Evolutionary conservation across 768 basidiomycete species (phyloP), one percentile per base, ranked within the genome.

Genomic region (Pulveroboletus sp.): DNA sequence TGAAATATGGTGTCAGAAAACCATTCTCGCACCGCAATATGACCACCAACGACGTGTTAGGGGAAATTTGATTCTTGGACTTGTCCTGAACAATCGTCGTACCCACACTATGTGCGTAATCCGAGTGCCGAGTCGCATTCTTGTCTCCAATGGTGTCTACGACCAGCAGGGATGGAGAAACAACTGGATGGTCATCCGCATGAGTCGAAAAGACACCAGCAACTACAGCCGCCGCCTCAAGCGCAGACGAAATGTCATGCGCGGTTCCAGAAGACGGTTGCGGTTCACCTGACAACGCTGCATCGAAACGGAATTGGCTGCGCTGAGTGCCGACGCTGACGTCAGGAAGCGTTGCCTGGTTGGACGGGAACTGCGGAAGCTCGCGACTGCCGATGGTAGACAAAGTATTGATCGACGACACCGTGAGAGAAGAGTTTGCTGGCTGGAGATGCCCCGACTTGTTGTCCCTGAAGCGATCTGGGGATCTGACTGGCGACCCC

Each of bases 1-100:
- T 62, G 6, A 39, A 31, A 42, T 7, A 4, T 14, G 15, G 26
- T 15, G 6, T 61, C 41, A 56, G 28, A 39, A 52, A 27, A 15
- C 14, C 5, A 30, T 3, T 24, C 9, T 15, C 15, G 9, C 3
- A 21, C 2, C 11, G 30, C 10, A 37, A 44, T n/a, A 33, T 3
- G 27, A 40, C 15, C 14, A 60, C 57, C 3, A 26, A 63, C 57
- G 14, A 26, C 2, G 18, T 14, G 26, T 46, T 17, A 15, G 43
- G 28, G n/a, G 11, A 14, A 33, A 11, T 18, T 8, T 15, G 50
- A 17, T 49, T 30, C 17, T 39, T 9, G 6, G 11, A 10, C n/a
- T 26, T 39, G 35, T 48, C 35, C 24, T 36, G 26, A 1, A 24
- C 11, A 12, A 15, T 9, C 10, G 10, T 33, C 35, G 27, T 26